Evolutionary conservation across 371 early-diverging fungal genomes (phyloP).

Genomic region (Rhizopus microsporus): DNA sequence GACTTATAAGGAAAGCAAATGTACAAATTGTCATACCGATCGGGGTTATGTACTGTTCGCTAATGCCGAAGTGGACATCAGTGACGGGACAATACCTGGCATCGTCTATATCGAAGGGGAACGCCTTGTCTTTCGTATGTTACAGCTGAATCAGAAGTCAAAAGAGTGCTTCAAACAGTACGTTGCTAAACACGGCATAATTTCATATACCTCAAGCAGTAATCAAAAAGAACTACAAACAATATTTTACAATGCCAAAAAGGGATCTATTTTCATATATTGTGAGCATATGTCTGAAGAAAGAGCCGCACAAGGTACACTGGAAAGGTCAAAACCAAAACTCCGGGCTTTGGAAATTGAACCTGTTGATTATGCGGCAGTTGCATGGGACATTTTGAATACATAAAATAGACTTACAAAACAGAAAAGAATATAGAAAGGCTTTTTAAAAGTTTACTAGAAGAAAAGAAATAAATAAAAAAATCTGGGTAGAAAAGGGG

Average conservation of each 20-base stretch:
- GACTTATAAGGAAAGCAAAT: constrained; percentile 12
- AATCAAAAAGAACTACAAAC: too few species aligned
- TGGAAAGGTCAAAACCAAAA: too few species aligned
- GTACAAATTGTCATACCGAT: constrained; percentile 22
- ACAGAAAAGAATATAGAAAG: not conserved
- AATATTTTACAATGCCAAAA: too few species aligned
- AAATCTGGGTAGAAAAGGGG: constrained; percentile 5
- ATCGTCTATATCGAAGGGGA: constrained; percentile 34
- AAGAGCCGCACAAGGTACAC: too few species aligned
- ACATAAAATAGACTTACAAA: too few species aligned
- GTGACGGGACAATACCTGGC: constrained; percentile 26
- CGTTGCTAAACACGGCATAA: constrained; percentile 16
- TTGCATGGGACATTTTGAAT: too few species aligned
- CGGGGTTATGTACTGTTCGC: constrained; percentile 20
- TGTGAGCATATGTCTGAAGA: too few species aligned
- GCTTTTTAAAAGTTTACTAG: not conserved
- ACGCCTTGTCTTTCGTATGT: constrained; percentile 21
- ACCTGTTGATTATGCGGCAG: too few species aligned
- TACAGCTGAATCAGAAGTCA: constrained; percentile 15
- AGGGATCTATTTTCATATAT: too few species aligned
- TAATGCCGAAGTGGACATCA: constrained; percentile 18
- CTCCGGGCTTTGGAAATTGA: too few species aligned
- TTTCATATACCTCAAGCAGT: constrained; percentile 3
- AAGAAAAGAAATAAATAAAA: not conserved
- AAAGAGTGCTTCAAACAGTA: constrained; percentile 17